Evolutionary conservation across 306 rosid genomes (phyloP), one percentile per base, ranked within the genome.

Genomic region (Dalbergia cochinchinensis): DNA sequence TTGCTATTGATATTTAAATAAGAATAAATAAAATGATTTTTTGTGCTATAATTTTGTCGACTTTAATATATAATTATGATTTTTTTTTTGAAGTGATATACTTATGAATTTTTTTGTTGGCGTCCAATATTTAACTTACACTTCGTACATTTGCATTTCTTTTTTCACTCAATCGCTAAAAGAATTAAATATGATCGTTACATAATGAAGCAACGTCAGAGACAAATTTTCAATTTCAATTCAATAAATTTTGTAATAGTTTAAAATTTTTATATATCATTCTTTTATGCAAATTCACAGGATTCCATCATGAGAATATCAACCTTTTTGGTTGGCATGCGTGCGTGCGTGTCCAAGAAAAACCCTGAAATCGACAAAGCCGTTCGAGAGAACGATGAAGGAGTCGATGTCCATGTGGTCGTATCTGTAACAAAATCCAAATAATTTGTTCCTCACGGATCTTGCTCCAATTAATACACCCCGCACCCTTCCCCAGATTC

Each of bases 331-430:
- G 69, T 37, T 37, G 41, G 41, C 12, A 44, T 44, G 50, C 10
- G 54, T 26, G 37, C 61, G 11, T 53, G 33, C 50, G 78, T 69
- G 81, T 57, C 68, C 14, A 57, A 42, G 45, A 69, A 44, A 58
- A 44, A 7, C 16, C 11, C 16, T 7, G 0, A 78, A 79, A 12
- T 47, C 4, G 19, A 42, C 58, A 15, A 71, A 41, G 34, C 5
- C 31, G 31, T 1, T 26, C 31, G 31, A 26, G 31, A 37, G 41
- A 37, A 4, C 1, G 41, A 37, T 37, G 41, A 4, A 59, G 69
- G 45, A 5, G 35, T 55, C 34, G 16, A 48, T 48, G 1, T 10
- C 11, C 58, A 48, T 66, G 68, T 64, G 68, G 67, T 39, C 4
- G 60, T 61, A 53, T 41, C n/a, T 76, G 50, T 31, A 35, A 34